Evolutionary conservation across 1,284 basidiomycete species (phyloP).

Genomic region (Cutaneotrichosporon mucoides): DNA sequence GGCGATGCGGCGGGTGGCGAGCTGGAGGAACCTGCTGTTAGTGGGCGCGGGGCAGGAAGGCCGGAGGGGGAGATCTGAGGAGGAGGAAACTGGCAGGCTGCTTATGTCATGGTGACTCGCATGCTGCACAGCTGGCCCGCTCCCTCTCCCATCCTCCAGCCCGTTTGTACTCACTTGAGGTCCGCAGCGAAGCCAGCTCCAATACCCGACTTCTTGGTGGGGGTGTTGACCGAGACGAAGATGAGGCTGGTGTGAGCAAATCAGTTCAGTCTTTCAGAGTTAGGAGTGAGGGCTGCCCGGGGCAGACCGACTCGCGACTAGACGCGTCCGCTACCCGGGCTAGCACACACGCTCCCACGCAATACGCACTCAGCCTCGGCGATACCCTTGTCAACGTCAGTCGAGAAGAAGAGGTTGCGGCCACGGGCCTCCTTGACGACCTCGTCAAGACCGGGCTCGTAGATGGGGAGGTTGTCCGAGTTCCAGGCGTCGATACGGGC

Average conservation of each 20-base stretch:
- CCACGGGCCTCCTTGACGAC: conserved; percentile 85
- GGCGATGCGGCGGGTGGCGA: conserved; percentile 93
- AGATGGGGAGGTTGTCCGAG: conserved; percentile 63
- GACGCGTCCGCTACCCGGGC: too few species aligned
- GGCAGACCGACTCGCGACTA: too few species aligned
- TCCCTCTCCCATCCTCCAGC: too few species aligned
- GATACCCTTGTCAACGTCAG: conserved; percentile 89
- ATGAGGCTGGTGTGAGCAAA: conserved; percentile 48
- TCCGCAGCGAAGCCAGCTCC: conserved; percentile 97
- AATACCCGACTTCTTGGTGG: conserved; percentile 95
- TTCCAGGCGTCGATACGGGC: conserved; percentile 96
- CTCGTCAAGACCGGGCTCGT: conserved; percentile 94
- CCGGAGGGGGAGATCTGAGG: too few species aligned
- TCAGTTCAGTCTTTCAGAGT: too few species aligned
- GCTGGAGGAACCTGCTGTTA: conserved; percentile 77
- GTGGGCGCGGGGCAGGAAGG: too few species aligned
- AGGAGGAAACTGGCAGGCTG: too few species aligned
- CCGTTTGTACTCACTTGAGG: conserved; percentile 66
- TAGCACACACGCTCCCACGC: too few species aligned
- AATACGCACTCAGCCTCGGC: conserved; percentile 69
- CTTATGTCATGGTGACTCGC: too few species aligned
- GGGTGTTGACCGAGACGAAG: conserved; percentile 73
- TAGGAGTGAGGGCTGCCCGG: too few species aligned
- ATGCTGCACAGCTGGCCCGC: too few species aligned
- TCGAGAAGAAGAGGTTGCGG: conserved; percentile 95